These are phyloP conservation scores for Chaetomiaceae sp. DNA, from an alignment of 2,329 filamentous ascomycete species.

Conservation along the genomic window DNA sequence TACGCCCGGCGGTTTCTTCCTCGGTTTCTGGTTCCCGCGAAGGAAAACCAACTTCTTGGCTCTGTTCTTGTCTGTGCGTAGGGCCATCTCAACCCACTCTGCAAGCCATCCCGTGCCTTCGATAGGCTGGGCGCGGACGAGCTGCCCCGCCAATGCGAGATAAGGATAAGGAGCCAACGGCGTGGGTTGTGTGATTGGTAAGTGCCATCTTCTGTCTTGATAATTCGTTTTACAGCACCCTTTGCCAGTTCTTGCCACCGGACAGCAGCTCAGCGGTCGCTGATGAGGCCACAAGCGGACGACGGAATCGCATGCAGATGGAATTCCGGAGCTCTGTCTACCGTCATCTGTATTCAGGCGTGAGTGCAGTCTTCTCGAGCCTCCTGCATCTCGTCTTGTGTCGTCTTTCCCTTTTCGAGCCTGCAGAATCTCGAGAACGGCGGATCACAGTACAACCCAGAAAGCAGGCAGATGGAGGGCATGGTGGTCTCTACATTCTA, in stretches of 20 bases:
- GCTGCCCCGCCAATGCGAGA: slow-evolving; percentile 39
- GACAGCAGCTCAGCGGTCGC: no score
- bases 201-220: slow-evolving; percentile 36
- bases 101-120: slow-evolving; percentile 7
- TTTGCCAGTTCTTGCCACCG: slow-evolving; percentile 12
- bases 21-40: background rate
- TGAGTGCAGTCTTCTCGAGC: background rate
- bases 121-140: slow-evolving; percentile 5
- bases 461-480: no score
- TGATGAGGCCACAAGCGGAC: background rate
- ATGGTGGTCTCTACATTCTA: no score
- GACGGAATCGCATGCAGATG: no score
- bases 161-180: slow-evolving; percentile 43
- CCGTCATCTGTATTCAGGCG: no score
- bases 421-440: background rate
- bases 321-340: no score
- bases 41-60: slow-evolving; percentile 3
- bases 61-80: slow-evolving; percentile 11
- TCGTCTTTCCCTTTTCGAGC: slow-evolving; percentile 1
- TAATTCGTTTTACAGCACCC: slow-evolving; percentile 33
- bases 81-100: slow-evolving; percentile 12
- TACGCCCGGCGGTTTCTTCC: background rate
- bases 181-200: slow-evolving; percentile 34
- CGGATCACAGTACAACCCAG: no score
- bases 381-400: background rate